Conservation (phyloP, 2,329 filamentous ascomycete genomes). For the Exophiala sp. region DNA sequence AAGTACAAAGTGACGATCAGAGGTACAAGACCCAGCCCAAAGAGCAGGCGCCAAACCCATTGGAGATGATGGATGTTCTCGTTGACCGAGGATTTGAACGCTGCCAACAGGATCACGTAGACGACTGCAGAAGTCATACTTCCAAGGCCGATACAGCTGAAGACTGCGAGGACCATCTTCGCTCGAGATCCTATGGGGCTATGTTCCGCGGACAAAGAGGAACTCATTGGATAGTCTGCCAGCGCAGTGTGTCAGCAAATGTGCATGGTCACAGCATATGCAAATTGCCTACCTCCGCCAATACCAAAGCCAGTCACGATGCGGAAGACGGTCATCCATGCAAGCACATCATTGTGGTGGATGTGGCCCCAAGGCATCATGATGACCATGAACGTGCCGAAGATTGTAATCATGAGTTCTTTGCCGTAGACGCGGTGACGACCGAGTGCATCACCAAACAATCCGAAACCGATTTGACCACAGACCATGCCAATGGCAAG, state of each 20-base stretch:
- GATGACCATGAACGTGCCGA: constrained; percentile 29
- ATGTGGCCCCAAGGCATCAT: constrained; percentile 27
- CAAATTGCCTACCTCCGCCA: constrained; percentile 24
- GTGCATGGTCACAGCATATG: background rate
- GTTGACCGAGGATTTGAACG: constrained; percentile 17
- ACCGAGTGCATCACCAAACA: constrained; percentile 31
- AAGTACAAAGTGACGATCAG: constrained; percentile 28
- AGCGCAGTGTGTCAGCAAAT: background rate
- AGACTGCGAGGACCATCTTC: constrained; percentile 9
- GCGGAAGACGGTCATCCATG: constrained; percentile 28
- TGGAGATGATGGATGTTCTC: constrained; percentile 14
- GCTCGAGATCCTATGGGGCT: constrained; percentile 10
- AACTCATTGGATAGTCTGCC: constrained; percentile 21
- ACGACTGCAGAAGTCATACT: constrained; percentile 5
- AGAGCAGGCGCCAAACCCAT: constrained; percentile 29
- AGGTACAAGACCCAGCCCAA: constrained; percentile 30
- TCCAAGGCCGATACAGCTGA: constrained; percentile 12
- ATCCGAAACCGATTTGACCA: constrained; percentile 30
- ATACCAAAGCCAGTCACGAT: constrained; percentile 29
- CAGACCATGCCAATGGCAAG: constrained; percentile 30
- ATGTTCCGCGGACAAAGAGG: constrained; percentile 17
- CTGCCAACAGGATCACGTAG: constrained; percentile 13
- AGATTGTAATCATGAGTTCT: constrained; percentile 29
- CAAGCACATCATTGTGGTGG: constrained; percentile 17
- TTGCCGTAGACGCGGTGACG: constrained; percentile 31